Conservation (phyloP, 75 land plant genomes). For the Pinus albicaulis region DNA sequence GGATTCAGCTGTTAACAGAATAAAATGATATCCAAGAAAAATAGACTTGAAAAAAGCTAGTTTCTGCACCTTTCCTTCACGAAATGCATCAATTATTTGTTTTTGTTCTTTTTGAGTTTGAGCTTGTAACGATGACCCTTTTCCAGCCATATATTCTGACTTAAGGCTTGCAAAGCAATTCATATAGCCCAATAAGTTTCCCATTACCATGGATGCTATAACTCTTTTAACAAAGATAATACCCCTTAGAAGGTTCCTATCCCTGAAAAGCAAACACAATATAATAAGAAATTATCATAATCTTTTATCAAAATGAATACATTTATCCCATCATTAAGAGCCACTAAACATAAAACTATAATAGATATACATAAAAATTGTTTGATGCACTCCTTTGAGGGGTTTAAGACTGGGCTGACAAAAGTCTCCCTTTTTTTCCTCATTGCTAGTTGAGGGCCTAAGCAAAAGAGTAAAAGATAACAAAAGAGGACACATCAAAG, state of each 20-base stretch:
- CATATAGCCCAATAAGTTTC: slow-evolving; percentile 30
- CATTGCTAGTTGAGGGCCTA: too few relatives aligned
- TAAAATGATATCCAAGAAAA: neutral
- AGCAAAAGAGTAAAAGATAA: too few relatives aligned
- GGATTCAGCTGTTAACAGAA: neutral
- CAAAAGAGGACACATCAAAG: too few relatives aligned
- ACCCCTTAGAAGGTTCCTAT: slow-evolving; percentile 11
- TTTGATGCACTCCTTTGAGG: too few relatives aligned
- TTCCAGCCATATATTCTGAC: slow-evolving; percentile 42
- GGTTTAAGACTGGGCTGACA: too few relatives aligned
- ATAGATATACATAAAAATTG: too few relatives aligned
- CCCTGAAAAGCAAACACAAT: neutral
- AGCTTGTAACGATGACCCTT: slow-evolving; percentile 13
- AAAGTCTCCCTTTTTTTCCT: too few relatives aligned
- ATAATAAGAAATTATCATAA: neutral
- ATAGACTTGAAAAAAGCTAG: slow-evolving; percentile 5
- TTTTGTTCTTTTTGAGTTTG: slow-evolving; percentile 37
- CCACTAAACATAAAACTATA: too few relatives aligned
- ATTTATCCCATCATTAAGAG: too few relatives aligned
- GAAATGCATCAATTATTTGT: slow-evolving; percentile 48
- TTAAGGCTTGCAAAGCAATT: slow-evolving; percentile 22
- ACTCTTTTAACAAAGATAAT: slow-evolving; percentile 61
- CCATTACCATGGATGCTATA: slow-evolving; percentile 53
- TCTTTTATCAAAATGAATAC: too few relatives aligned
- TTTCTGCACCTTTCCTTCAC: slow-evolving; percentile 36